Base-by-base conservation (phyloP, 495 filamentous ascomycete genomes). In the Neurospora intermedia region DNA sequence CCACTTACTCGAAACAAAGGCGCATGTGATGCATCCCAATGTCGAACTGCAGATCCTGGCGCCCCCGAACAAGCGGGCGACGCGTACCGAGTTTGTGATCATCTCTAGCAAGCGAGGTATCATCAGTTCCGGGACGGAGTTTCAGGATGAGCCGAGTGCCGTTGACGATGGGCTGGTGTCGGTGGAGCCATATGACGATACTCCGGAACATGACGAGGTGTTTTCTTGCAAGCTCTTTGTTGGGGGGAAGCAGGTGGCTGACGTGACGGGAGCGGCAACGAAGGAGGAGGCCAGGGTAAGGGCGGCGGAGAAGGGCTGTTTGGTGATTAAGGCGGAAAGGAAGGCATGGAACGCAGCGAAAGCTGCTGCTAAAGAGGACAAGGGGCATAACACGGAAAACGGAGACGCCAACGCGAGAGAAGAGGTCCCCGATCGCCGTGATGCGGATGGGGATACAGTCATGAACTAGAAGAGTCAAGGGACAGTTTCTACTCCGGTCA, bases 11-110 rank as follows among this genome's bases (percentile, higher is more conserved):
- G 73, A 73, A 0, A 88, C 90, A 18, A 78, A 76, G 0, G 87
- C 95, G 8, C 84, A 90, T 70, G 81, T 90, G n/a, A 74, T 87
- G 72, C 92, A 96, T 81, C 95, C 95, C 0, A 91, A 92, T 77
- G 91, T 93, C 75, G 85, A 88, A 69, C 79, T 95, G 15, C 91
- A 91, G 20, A 77, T 84, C 54, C 73, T 91, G 20, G 88, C 54
- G 15, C 54, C 54, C 13, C 54, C 54, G 6, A 66, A 38, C 31
- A 66, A 66, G 27, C 27, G 54, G 27, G 27, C 35, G 3, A 66
- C 54, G 27, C 23, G 54, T 6, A 66, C 54, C 15, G 54, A 66
- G 54, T 66, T 66, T 66, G 54, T 66, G 13, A 66, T 66, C 6
- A 66, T 66, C 1, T 66, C 54, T 7, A 66, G 35, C 31, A 66